Evolutionary conservation across 2,329 filamentous ascomycete species (phyloP).

Genomic region (Trichoderma asperellum): DNA sequence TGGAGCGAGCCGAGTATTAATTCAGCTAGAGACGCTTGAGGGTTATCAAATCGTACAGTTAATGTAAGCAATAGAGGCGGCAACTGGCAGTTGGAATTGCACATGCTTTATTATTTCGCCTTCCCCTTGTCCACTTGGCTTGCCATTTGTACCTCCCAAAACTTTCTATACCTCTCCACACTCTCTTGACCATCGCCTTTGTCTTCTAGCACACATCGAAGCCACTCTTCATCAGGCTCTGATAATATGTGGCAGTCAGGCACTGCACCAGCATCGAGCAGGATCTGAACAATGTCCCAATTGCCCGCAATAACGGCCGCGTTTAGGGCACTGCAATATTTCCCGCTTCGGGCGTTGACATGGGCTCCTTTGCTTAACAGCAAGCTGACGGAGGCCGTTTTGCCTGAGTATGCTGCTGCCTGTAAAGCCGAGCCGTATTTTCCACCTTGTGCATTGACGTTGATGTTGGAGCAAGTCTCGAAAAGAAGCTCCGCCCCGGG

Average conservation of each 20-base stretch:
- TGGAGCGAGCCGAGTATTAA: too few relatives aligned
- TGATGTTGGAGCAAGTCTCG: not conserved
- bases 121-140: not conserved
- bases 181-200: not conserved
- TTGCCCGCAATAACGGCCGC: constrained; percentile 22
- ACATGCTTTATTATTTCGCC: not conserved
- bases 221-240: constrained; percentile 16
- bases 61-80: too few relatives aligned
- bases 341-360: constrained; percentile 19
- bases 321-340: constrained; percentile 24
- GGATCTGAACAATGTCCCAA: constrained; percentile 26
- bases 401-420: constrained; percentile 27
- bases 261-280: constrained; percentile 26
- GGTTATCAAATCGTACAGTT: too few relatives aligned
- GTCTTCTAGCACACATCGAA: constrained; percentile 1
- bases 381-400: not conserved
- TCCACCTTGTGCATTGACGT: constrained; percentile 27
- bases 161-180: constrained; percentile 16
- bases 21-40: too few relatives aligned
- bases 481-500: not conserved
- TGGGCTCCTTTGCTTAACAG: constrained; percentile 29
- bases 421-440: constrained; percentile 29
- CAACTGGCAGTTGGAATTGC: too few relatives aligned
- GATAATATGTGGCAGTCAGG: constrained; percentile 20
- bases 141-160: constrained; percentile 19